Evolutionary conservation across 768 basidiomycete species (phyloP).

Genomic region (Glaciozyma antarctica): DNA sequence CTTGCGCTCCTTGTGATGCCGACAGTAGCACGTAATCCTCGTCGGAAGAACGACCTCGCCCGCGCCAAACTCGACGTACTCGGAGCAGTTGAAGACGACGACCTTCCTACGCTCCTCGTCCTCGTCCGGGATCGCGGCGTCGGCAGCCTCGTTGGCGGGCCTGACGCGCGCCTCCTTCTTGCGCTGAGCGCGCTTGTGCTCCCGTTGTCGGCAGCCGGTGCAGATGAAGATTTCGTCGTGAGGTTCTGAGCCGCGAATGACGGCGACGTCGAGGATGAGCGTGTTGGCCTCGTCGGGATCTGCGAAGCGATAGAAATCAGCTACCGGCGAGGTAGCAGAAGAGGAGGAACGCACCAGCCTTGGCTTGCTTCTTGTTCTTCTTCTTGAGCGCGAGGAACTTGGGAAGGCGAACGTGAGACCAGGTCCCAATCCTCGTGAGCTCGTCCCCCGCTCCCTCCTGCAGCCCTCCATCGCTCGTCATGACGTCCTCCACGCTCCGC

Average conservation of each 20-base stretch:
- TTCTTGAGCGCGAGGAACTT: constrained; percentile 73
- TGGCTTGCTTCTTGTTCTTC: constrained; percentile 70
- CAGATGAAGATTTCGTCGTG: constrained; percentile 69
- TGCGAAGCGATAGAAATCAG: not conserved
- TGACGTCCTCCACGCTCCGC: constrained; percentile 1
- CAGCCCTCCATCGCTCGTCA: constrained; percentile 23
- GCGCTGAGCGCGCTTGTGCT: constrained; percentile 81
- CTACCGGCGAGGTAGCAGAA: too few species aligned
- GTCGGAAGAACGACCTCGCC: constrained; percentile 85
- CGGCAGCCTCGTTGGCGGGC: constrained; percentile 58
- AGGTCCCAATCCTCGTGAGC: constrained; percentile 55
- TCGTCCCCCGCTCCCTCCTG: constrained; percentile 6
- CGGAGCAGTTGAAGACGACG: constrained; percentile 90
- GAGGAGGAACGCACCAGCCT: constrained; percentile 45
- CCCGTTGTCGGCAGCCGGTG: constrained; percentile 76
- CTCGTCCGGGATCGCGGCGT: constrained; percentile 36
- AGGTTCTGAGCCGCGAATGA: constrained; percentile 73
- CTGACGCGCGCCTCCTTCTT: constrained; percentile 56
- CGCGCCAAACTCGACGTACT: constrained; percentile 74
- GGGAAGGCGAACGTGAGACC: constrained; percentile 78
- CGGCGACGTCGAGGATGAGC: constrained; percentile 59
- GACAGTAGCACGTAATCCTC: constrained; percentile 94
- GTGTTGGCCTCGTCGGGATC: constrained; percentile 53
- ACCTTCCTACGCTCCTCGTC: constrained; percentile 51
- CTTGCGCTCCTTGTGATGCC: constrained; percentile 93